Conservation (phyloP, 805 yeast genomes). For the Sungouiozyma intestinalis region DNA sequence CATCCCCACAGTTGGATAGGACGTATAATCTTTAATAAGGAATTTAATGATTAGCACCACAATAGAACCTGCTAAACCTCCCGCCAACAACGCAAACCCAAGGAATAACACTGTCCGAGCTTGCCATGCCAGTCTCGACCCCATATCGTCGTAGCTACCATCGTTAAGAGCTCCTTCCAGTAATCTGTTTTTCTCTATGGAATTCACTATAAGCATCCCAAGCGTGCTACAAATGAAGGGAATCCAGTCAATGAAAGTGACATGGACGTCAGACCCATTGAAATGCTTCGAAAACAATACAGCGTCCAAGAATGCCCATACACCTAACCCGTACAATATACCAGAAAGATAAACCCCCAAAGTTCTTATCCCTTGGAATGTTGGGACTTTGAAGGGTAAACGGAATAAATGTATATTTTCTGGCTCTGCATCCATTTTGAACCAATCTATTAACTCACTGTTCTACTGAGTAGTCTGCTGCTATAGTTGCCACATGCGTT, state of each 20-base stretch:
- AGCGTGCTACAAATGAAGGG: conserved; percentile 81
- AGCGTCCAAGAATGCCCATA: conserved; percentile 84
- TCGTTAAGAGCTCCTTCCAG: conserved; percentile 31
- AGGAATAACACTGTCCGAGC: conserved; percentile 82
- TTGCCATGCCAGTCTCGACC: conserved; percentile 70
- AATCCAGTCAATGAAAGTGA: conserved; percentile 90
- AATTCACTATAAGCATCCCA: conserved; percentile 71
- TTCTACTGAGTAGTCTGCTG: too few relatives aligned
- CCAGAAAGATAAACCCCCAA: conserved; percentile 73
- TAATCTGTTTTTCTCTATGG: conserved; percentile 35
- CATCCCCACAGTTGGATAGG: conserved; percentile 88
- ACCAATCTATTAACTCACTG: too few relatives aligned
- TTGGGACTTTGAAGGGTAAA: conserved; percentile 57
- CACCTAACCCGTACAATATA: conserved; percentile 69
- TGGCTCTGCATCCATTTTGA: conserved; percentile 27
- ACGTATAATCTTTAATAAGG: conserved; percentile 57
- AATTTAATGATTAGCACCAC: conserved; percentile 82
- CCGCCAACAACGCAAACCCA: conserved; percentile 88
- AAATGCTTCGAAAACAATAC: conserved; percentile 75
- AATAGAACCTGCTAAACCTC: conserved; percentile 87
- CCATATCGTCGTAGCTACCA: conserved; percentile 27
- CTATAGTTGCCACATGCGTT: too few relatives aligned
- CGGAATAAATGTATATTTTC: conserved; percentile 47
- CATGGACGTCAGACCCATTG: conserved; percentile 79
- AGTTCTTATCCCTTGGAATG: conserved; percentile 58